Base-by-base conservation (phyloP, 768 basidiomycete genomes). In the Naematelia aurantialba region DNA sequence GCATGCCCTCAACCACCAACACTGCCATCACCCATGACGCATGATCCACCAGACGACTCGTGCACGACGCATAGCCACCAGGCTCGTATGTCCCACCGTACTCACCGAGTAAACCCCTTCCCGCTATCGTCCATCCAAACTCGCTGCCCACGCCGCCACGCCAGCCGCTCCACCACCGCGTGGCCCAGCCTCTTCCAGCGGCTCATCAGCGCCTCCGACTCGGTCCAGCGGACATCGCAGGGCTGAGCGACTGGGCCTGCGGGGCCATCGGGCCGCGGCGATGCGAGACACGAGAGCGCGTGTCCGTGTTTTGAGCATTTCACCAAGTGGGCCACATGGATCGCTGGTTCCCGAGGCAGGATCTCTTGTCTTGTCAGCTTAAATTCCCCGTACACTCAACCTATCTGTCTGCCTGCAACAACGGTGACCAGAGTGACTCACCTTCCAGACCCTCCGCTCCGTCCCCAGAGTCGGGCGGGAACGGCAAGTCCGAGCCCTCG, bases 141-240 rank as follows among this genome's bases (percentile, higher is more conserved):
- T 29, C 58, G 27, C 31, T 29, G 39, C 8, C 62, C 62, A 14
- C 4, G 34, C n/a, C 39, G 49, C 62, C 62, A 63, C n/a, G 54
- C 34, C 5, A 59, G 25, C 17, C 34, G 55, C 49, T 63, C 62
- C 4, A 52, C 58, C 5, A 59, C 13, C 17, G 62, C 62, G 25
- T 26, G 17, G 13, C n/a, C 19, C 8, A 63, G 34, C 3, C 19
- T 11, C 1, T 34, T 24, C 62, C 62, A 63, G 42, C 21, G 17
- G 4, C 46, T 27, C 24, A 2, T 27, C 2, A 30, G 5, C 5
- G 12, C 46, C 2, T 24, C 12, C 14, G 34, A 34, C 24, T 25
- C 2, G 22, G 22, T 31, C 45, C 46, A 59, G 11, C 21, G 52
- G 19, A 31, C 29, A 14, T 52, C 52, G 52, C 52, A 52, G 22